These are phyloP conservation scores for Aspergillus sp. DNA, from an alignment of 2,329 filamentous ascomycete genomes.

Conservation along the genomic window DNA sequence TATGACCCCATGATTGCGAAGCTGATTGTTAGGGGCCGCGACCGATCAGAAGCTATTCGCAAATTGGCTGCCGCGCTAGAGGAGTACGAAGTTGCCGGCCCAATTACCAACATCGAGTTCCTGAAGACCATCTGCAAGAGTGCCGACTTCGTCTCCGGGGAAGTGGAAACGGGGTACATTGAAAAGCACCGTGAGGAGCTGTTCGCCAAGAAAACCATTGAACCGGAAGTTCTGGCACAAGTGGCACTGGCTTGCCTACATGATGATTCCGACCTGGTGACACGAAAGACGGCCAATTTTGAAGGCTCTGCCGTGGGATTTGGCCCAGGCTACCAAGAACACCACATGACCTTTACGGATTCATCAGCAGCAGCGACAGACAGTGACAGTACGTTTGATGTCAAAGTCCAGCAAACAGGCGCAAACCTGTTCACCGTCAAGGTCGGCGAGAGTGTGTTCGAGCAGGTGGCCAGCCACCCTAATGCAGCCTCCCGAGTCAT, in stretches of 20 bases:
- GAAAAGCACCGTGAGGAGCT: conserved; percentile 82
- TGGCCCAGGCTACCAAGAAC: conserved; percentile 65
- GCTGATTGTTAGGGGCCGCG: conserved; percentile 84
- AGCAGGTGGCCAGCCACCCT: conserved; percentile 55
- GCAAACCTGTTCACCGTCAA: conserved; percentile 55
- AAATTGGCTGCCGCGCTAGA: conserved; percentile 80
- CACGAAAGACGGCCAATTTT: conserved; percentile 31
- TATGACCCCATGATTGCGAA: conserved; percentile 99
- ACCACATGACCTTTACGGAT: conserved; percentile 62
- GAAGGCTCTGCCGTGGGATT: conserved; percentile 58
- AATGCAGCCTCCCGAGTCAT: conserved; percentile 56
- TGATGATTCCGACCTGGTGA: conserved; percentile 44
- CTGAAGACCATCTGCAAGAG: conserved; percentile 84
- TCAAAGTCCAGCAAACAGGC: conserved; percentile 58
- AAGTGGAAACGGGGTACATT: conserved; percentile 96
- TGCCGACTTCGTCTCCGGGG: conserved; percentile 78
- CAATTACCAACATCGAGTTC: conserved; percentile 96
- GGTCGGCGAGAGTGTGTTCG: conserved; percentile 44
- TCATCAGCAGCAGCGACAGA: conserved; percentile 51
- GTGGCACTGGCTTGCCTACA: conserved; percentile 77
- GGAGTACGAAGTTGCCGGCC: conserved; percentile 88
- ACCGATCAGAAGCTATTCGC: conserved; percentile 78
- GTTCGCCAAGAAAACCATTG: conserved; percentile 66
- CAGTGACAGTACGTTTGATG: conserved; percentile 45
- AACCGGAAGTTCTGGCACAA: conserved; percentile 80